Base-by-base conservation (phyloP, 1,284 basidiomycete genomes). In the Heterobasidion irregulare region DNA sequence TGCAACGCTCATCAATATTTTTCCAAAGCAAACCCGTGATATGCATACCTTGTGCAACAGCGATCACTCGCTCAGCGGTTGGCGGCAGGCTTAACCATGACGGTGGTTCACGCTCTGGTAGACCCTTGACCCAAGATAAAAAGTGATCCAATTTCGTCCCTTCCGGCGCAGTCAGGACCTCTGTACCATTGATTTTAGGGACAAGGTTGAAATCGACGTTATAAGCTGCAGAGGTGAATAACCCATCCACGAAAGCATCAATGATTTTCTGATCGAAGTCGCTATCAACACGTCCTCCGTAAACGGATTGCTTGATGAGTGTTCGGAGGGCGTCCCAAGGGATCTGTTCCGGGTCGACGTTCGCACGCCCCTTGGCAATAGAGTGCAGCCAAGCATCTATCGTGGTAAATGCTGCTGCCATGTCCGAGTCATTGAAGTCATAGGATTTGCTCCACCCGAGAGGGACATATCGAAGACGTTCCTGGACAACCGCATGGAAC, bases 381-480 rank as follows among this genome's bases (percentile, higher is more conserved):
- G 80, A 71, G 54, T 77, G 80, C 54, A 97, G 77, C 93, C 94
- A 98, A 1, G 84, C 77, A 65, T 97, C 94, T 66, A 98, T 96
- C 10, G 92, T 95, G 50, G 80, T 81, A 68, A 93, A 88, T 0
- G 94, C 94, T 10, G 94, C 89, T n/a, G 87, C 83, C 80, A 96
- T 89, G 66, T 98, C 95, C 5, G 95, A 96, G 68, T 98, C 94
- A 70, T 98, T 98, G 80, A 98, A 98, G 69, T 98, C 95, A 71
- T 98, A 98, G 0, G 80, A 79, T 73, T 97, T 94, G 66, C 89
- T 94, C 93, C 94, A 98, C 0, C 95, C 94, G 26, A 98, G 77
- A 6, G 95, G 95, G 8, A 89, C 89, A 67, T 97, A 98, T 46
- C 95, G 90, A 26, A 98, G 77, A 61, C 95, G 92, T 70, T 98